Percentiles rank a stretch among this genome's conserved stretches.
Conservation (phyloP, 805 yeast species). For the Sungouiozyma intestinalis region DNA sequence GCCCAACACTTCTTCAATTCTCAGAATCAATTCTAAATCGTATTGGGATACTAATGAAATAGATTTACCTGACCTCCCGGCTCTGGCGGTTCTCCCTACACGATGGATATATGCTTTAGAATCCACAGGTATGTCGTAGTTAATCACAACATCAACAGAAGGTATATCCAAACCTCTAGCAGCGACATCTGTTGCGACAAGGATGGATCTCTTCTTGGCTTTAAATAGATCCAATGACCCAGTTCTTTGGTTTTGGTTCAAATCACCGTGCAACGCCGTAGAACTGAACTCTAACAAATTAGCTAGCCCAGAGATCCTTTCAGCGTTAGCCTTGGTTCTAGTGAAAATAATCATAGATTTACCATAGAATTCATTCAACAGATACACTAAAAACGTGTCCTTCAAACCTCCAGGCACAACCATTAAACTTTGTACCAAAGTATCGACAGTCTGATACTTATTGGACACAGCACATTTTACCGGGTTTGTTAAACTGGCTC, state of each 20-base stretch:
- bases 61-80: constrained; percentile 82
- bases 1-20: constrained; percentile 81
- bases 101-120: constrained; percentile 78
- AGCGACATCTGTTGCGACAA: constrained; percentile 82
- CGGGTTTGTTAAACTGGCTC: constrained; percentile 84
- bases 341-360: constrained; percentile 85
- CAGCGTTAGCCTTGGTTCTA: constrained; percentile 91
- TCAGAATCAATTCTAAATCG: constrained; percentile 76
- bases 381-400: constrained; percentile 74
- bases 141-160: constrained; percentile 63
- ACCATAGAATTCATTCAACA: constrained; percentile 74
- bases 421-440: constrained; percentile 80
- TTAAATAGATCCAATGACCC: constrained; percentile 76
- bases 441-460: constrained; percentile 87
- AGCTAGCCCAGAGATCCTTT: constrained; percentile 73
- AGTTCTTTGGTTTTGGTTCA: constrained; percentile 72
- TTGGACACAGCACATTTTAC: constrained; percentile 84
- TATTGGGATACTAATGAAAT: constrained; percentile 87
- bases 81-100: constrained; percentile 94
- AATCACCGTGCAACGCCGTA: constrained; percentile 89
- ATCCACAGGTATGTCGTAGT: constrained; percentile 74
- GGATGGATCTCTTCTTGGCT: constrained; percentile 54
- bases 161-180: constrained; percentile 85
- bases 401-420: constrained; percentile 88
- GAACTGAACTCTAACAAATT: constrained; percentile 79